Evolutionary conservation across 805 yeast genomes (phyloP), one percentile per base, ranked within the genome.

Genomic region (Blastobotrys chiropterorum): DNA sequence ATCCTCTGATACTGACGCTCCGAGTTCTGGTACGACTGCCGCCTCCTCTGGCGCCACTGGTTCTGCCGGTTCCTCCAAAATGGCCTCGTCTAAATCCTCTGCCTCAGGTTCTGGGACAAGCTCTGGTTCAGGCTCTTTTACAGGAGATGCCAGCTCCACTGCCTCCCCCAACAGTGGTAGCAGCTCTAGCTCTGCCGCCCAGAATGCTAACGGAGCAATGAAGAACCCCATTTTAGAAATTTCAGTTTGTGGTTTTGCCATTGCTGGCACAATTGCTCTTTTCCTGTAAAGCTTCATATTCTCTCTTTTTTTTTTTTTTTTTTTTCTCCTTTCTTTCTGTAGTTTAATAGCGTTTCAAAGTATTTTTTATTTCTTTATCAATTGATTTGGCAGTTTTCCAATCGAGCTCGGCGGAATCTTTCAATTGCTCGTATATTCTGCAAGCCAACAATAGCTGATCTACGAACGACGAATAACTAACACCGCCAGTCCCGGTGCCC

Each of bases 401-500:
- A n/a, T n/a, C n/a, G n/a, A n/a, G n/a, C n/a, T n/a, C n/a, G n/a
- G n/a, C n/a, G n/a, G n/a, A n/a, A n/a, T n/a, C n/a, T n/a, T n/a
- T 31, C 38, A 7, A 31, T 7, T 31, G 38, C 38, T 31, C 14
- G 13, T 31, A 7, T 8, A 31, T 31, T 14, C 14, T 7, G 13
- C 38, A 61, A 0, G 74, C 73, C 5, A 63, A 56, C 3, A 69
- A 49, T 68, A 72, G 69, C 11, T 69, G 64, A 30, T 59, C 60
- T 1, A 71, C 68, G 31, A 68, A 72, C 2, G 66, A 21, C 8
- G 63, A 62, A 6, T 49, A 30, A 0, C 70, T 65, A 3, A 72
- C 55, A 1, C 61, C 62, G 1, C 77, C 77, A 44, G 61, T 67
- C 0, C 76, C 77, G 1, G 76, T 70, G 1, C 73, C 76, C 6